These are phyloP conservation scores for Graphiopsis chlorocephala DNA, from an alignment of 2,329 filamentous ascomycete genomes.

Conservation along the genomic window DNA sequence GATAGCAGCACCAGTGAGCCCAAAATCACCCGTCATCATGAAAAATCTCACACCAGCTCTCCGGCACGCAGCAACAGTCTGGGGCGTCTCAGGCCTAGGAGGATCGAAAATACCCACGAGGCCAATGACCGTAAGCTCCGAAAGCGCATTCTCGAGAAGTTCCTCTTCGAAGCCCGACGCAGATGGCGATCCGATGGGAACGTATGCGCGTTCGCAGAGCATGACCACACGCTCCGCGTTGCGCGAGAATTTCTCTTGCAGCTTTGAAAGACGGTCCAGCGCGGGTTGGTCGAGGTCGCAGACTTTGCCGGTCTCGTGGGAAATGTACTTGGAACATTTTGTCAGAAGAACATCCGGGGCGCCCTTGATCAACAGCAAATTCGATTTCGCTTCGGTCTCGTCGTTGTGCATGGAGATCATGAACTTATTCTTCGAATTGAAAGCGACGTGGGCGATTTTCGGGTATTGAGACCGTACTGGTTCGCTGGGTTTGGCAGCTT, in stretches of 20 bases:
- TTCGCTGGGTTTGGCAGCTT: slow-evolving; percentile 19
- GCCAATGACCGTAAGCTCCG: slow-evolving; percentile 30
- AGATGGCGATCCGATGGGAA: slow-evolving; percentile 19
- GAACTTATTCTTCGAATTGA: slow-evolving; percentile 54
- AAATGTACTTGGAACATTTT: slow-evolving; percentile 18
- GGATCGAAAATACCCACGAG: slow-evolving; percentile 35
- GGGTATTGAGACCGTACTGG: slow-evolving; percentile 18
- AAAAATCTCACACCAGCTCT: slow-evolving; percentile 48
- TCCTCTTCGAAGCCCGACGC: slow-evolving; percentile 54
- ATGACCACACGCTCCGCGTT: slow-evolving; percentile 47
- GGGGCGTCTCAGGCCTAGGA: slow-evolving; percentile 32
- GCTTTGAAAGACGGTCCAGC: slow-evolving; percentile 34
- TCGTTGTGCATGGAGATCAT: slow-evolving; percentile 41
- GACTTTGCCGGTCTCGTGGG: slow-evolving; percentile 25
- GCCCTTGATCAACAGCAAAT: slow-evolving; percentile 28
- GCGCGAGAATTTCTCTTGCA: slow-evolving; percentile 42
- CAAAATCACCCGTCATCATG: slow-evolving; percentile 50
- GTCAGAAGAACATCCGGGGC: slow-evolving; percentile 28
- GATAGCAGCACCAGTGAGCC: slow-evolving; percentile 46
- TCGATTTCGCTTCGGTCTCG: slow-evolving; percentile 18
- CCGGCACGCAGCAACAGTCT: slow-evolving; percentile 45
- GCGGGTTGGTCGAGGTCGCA: slow-evolving; percentile 37
- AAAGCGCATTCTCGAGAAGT: slow-evolving; percentile 33
- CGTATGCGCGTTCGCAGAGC: slow-evolving; percentile 40
- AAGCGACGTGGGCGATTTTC: slow-evolving; percentile 44